These are phyloP conservation scores for Starmerella bombi DNA, from an alignment of 805 yeast genomes.

Conservation along the genomic window DNA sequence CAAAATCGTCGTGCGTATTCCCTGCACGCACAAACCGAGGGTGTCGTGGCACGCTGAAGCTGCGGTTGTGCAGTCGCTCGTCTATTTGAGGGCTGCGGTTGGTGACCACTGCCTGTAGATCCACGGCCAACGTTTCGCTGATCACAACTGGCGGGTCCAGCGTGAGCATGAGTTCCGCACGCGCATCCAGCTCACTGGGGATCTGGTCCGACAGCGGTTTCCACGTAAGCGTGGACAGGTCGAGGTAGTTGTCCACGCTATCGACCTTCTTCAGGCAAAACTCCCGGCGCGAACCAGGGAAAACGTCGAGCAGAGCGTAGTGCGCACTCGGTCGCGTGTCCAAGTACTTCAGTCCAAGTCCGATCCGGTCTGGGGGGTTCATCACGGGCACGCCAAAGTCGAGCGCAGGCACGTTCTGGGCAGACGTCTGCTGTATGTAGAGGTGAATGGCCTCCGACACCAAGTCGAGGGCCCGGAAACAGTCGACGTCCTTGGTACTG, in stretches of 20 bases:
- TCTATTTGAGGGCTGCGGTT: slow-evolving; percentile 10
- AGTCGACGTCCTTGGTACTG: slow-evolving; percentile 27
- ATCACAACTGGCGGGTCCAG: slow-evolving; percentile 28
- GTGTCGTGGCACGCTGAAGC: slow-evolving; percentile 13
- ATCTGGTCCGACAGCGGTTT: slow-evolving; percentile 2
- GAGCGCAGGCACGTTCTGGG: no score
- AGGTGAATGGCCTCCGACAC: slow-evolving; percentile 23
- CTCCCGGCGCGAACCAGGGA: slow-evolving; percentile 17
- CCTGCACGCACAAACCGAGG: slow-evolving; percentile 13
- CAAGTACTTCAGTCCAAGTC: slow-evolving; percentile 28
- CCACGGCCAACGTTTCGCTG: slow-evolving; percentile 15
- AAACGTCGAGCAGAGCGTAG: slow-evolving; percentile 20
- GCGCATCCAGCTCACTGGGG: slow-evolving; percentile 18
- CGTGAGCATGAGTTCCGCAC: slow-evolving; percentile 25
- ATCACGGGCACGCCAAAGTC: slow-evolving; percentile 22
- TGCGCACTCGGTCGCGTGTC: slow-evolving; percentile 1
- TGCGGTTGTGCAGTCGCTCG: slow-evolving; percentile 5
- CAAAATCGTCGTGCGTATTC: slow-evolving; percentile 12
- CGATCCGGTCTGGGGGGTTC: slow-evolving; percentile 24
- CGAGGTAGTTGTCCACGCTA: slow-evolving; percentile 14
- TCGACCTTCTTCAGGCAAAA: slow-evolving; percentile 12
- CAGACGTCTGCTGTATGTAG: slow-evolving; percentile 8
- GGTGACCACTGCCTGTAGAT: slow-evolving; percentile 10
- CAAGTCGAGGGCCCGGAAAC: slow-evolving; percentile 26
- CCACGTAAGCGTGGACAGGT: slow-evolving; percentile 8